Evolutionary conservation across 1,284 basidiomycete genomes (phyloP).

Genomic region (Kwoniella shivajii): DNA sequence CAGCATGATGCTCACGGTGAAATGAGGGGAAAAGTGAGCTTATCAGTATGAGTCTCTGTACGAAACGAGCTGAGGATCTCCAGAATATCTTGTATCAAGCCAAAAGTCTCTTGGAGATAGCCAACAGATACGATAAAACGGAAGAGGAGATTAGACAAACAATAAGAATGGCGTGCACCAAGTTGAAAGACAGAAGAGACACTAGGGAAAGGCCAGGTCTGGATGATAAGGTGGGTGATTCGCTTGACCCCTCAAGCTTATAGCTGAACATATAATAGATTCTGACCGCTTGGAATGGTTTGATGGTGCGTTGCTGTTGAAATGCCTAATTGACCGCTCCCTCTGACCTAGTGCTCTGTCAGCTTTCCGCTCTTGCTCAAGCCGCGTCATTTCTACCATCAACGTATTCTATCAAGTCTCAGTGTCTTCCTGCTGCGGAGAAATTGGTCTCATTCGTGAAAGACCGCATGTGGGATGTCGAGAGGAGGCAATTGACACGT

Average conservation of each 20-base stretch:
- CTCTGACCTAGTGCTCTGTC: not conserved
- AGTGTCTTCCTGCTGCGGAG: constrained; percentile 25
- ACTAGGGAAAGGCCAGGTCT: constrained; percentile 55
- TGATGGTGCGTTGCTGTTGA: constrained; percentile 57
- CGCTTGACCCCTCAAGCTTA: not conserved
- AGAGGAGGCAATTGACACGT: constrained; percentile 25
- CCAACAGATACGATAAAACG: constrained; percentile 25
- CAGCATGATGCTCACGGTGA: constrained; percentile 56
- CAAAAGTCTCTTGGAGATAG: constrained; percentile 18
- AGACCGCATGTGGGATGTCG: constrained; percentile 32
- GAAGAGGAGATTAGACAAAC: constrained; percentile 36
- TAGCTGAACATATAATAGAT: constrained; percentile 35
- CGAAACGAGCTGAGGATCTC: not conserved
- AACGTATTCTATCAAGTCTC: constrained; percentile 23
- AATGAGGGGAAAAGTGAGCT: constrained; percentile 44
- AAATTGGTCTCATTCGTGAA: constrained; percentile 33
- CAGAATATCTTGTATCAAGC: constrained; percentile 44
- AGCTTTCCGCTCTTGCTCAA: constrained; percentile 39
- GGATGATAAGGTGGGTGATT: constrained; percentile 54
- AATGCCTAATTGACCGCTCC: not conserved
- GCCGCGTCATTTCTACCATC: constrained; percentile 23
- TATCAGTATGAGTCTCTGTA: not conserved
- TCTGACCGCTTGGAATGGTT: constrained; percentile 57
- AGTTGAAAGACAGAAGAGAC: constrained; percentile 51
- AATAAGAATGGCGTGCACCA: constrained; percentile 29